Conservation (phyloP, 2,329 filamentous ascomycete genomes). For the Monosporascus cannonballus region DNA sequence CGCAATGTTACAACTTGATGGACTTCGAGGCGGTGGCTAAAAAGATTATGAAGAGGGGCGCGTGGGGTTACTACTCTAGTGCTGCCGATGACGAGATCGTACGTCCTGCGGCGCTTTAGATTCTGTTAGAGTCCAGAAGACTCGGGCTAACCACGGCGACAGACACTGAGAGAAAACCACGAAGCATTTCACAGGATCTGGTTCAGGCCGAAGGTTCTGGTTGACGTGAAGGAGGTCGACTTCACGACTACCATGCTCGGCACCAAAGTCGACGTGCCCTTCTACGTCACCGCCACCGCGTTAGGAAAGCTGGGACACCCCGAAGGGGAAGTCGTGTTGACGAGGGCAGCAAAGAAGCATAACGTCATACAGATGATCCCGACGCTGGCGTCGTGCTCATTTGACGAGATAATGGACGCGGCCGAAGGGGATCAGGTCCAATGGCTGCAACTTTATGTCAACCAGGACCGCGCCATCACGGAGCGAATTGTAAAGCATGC, state of each 20-base stretch:
- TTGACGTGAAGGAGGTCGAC: constrained; percentile 85
- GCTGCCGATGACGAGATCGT: constrained; percentile 87
- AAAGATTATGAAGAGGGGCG: constrained; percentile 88
- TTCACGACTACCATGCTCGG: constrained; percentile 91
- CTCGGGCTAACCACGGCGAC: constrained; percentile 12
- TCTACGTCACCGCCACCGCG: constrained; percentile 95
- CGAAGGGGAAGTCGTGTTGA: constrained; percentile 90
- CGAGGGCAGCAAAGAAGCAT: constrained; percentile 76
- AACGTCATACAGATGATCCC: constrained; percentile 98
- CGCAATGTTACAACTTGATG: constrained; percentile 87
- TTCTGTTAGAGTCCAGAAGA: background rate
- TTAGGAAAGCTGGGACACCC: constrained; percentile 91
- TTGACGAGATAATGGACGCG: constrained; percentile 94
- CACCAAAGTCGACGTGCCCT: constrained; percentile 74
- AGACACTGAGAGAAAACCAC: constrained; percentile 96
- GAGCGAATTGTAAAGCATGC: constrained; percentile 86
- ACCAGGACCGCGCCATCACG: constrained; percentile 90
- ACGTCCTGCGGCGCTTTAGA: constrained; percentile 22
- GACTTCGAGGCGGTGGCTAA: constrained; percentile 95
- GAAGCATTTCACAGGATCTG: constrained; percentile 92
- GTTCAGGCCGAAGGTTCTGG: constrained; percentile 86
- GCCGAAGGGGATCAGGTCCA: constrained; percentile 74
- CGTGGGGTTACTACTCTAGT: constrained; percentile 97
- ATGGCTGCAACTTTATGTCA: constrained; percentile 97
- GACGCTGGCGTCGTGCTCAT: constrained; percentile 91